Conservation (phyloP, 225 moss, liverwort and hornwort genomes). For the Anthoceros angustus region DNA sequence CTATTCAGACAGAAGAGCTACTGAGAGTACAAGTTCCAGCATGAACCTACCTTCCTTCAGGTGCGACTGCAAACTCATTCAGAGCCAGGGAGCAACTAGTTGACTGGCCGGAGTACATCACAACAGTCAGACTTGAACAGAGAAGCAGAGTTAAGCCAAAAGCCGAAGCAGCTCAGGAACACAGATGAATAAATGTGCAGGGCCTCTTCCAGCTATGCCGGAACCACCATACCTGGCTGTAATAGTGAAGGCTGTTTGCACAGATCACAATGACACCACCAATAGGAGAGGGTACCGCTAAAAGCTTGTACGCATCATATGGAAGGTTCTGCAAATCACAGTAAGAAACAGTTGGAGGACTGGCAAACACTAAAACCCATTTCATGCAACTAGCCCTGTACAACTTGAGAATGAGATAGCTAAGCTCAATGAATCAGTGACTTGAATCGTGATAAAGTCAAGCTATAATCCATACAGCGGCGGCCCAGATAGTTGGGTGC, state of each 20-base stretch:
- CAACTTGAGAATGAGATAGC: no score
- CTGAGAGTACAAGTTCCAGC: conserved; percentile 6
- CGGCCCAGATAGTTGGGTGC: conserved; percentile 97
- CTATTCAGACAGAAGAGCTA: background rate
- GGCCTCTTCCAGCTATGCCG: background rate
- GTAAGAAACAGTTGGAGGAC: background rate
- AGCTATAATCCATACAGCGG: conserved; percentile 47
- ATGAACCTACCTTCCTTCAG: conserved; percentile 47
- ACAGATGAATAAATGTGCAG: background rate
- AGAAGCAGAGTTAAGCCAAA: conserved; percentile 3
- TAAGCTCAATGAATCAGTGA: no score
- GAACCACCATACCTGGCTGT: conserved; percentile 43
- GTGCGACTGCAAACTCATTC: conserved; percentile 75
- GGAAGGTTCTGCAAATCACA: conserved; percentile 43
- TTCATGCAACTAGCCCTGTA: no score
- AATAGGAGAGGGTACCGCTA: conserved; percentile 96
- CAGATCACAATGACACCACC: conserved; percentile 87
- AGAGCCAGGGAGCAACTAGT: conserved; percentile 70
- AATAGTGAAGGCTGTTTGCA: conserved; percentile 81
- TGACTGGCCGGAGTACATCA: conserved; percentile 33
- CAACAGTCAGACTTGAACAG: background rate
- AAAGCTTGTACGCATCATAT: conserved; percentile 89
- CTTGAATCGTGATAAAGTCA: background rate
- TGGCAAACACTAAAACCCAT: no score
- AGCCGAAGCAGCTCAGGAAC: background rate